These are phyloP conservation scores for Cryptosporidium muris DNA, from an alignment of 169 alveolate species.

Conservation along the genomic window DNA sequence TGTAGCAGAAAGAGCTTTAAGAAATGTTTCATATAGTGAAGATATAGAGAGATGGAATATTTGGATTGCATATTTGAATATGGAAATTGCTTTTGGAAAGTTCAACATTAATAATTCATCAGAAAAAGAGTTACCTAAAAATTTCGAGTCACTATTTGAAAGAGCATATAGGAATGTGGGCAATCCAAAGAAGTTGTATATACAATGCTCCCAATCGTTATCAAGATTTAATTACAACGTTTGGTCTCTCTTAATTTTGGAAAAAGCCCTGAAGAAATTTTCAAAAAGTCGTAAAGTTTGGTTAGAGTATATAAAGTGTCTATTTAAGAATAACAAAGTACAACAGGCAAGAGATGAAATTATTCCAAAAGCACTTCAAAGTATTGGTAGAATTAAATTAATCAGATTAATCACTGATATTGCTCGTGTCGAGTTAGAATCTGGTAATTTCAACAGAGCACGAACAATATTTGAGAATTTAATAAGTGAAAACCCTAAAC, in stretches of 20 bases:
- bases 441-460: conserved; percentile 80
- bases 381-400: conserved; percentile 29
- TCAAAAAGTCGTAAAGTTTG: conserved; percentile 72
- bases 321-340: conserved; percentile 28
- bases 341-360: conserved; percentile 48
- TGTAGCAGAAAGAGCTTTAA: conserved; percentile 81
- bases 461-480: conserved; percentile 83
- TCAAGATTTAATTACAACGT: conserved; percentile 7
- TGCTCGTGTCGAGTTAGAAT: conserved; percentile 83
- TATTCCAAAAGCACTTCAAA: conserved; percentile 41
- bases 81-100: conserved; percentile 82
- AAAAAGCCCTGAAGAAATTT: conserved; percentile 34
- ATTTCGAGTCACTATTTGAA: conserved; percentile 12
- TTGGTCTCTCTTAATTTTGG: conserved; percentile 4
- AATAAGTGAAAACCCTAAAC: conserved; percentile 81
- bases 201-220: conserved; percentile 29
- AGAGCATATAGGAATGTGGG: conserved; percentile 52
- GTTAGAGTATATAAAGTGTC: conserved; percentile 69
- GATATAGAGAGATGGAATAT: conserved; percentile 79
- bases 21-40: conserved; percentile 80
- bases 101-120: neutral
- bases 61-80: conserved; percentile 83
- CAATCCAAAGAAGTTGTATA: conserved; percentile 41
- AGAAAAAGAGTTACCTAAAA: conserved; percentile 10
- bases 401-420: conserved; percentile 74